A percentile compares a stretch with the other conserved stretches of the same genome.
phyloP scores from a whole-genome alignment of 306 rosid genomes.

The Cucurbita moschata region DNA sequence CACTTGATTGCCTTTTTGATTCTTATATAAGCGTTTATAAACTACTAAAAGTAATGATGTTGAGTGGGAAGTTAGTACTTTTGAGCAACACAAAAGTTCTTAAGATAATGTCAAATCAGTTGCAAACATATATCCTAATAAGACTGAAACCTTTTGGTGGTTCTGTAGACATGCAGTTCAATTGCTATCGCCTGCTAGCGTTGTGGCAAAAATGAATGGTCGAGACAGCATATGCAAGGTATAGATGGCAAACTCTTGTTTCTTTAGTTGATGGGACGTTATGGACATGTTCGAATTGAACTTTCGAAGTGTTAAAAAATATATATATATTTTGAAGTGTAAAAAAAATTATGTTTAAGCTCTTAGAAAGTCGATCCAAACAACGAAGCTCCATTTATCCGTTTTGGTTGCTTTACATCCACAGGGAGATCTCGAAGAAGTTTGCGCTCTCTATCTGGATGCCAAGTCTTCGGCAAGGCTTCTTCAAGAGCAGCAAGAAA shows the following conservation, averaged over 20 bases:
- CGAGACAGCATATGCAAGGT: conserved; percentile 89
- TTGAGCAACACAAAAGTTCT: background rate
- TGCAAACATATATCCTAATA: background rate
- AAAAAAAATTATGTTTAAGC: too few species aligned
- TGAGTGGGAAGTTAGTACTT: background rate
- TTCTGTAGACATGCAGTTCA: conserved; percentile 75
- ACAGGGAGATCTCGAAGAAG: conserved; percentile 78
- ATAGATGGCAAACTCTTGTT: background rate
- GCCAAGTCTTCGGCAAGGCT: conserved; percentile 2
- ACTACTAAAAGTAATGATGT: background rate
- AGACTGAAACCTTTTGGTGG: background rate
- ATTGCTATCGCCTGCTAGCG: conserved; percentile 74
- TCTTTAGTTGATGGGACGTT: background rate
- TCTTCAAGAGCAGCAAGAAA: conserved; percentile 9
- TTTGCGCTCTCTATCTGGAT: conserved; percentile 52
- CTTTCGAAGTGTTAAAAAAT: too few species aligned
- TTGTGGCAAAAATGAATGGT: conserved; percentile 87
- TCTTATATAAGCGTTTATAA: background rate
- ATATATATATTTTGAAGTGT: too few species aligned
- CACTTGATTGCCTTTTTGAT: background rate
- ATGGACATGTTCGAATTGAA: background rate
- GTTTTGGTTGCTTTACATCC: conserved; percentile 2
- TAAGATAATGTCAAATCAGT: background rate
- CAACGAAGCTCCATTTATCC: background rate
- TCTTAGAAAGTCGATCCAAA: too few species aligned